These are phyloP conservation scores for Apostasia shenzhenica DNA, from an alignment of 106 monocot species.

Conservation along the genomic window DNA sequence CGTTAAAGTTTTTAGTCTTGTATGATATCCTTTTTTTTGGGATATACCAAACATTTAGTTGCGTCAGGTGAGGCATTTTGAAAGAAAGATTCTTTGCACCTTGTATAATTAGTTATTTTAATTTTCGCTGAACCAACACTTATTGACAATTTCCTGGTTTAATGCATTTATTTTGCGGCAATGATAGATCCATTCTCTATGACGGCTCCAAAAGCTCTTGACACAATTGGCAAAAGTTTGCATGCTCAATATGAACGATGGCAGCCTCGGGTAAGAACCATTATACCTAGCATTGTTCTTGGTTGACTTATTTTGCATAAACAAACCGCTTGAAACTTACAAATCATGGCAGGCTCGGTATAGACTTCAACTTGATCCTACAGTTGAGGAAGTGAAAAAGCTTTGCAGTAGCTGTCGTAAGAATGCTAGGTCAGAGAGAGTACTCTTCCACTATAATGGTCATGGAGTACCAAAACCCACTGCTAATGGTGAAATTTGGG, in stretches of 20 bases:
- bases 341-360: slow-evolving; percentile 66
- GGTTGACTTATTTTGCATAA: background rate
- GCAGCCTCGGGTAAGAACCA: slow-evolving; percentile 69
- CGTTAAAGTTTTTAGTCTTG: too few species aligned
- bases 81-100: too few species aligned
- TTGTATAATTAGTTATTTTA: too few species aligned
- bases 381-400: slow-evolving; percentile 97
- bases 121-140: too few species aligned
- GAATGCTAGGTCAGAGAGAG: slow-evolving; percentile 89
- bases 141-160: too few species aligned
- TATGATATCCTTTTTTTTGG: too few species aligned
- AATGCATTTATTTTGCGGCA: background rate
- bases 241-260: slow-evolving; percentile 94
- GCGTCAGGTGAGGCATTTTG: too few species aligned
- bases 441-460: slow-evolving; percentile 97
- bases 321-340: background rate
- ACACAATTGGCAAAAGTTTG: slow-evolving; percentile 78
- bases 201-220: slow-evolving; percentile 79
- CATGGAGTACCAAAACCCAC: slow-evolving; percentile 98
- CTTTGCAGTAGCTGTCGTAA: slow-evolving; percentile 81
- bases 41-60: too few species aligned
- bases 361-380: slow-evolving; percentile 88
- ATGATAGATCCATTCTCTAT: slow-evolving; percentile 83
- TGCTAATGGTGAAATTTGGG: slow-evolving; percentile 96
- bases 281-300: background rate